Evolutionary conservation across 2,329 filamentous ascomycete genomes (phyloP).

Genomic region (Pestalotiopsis sp.): DNA sequence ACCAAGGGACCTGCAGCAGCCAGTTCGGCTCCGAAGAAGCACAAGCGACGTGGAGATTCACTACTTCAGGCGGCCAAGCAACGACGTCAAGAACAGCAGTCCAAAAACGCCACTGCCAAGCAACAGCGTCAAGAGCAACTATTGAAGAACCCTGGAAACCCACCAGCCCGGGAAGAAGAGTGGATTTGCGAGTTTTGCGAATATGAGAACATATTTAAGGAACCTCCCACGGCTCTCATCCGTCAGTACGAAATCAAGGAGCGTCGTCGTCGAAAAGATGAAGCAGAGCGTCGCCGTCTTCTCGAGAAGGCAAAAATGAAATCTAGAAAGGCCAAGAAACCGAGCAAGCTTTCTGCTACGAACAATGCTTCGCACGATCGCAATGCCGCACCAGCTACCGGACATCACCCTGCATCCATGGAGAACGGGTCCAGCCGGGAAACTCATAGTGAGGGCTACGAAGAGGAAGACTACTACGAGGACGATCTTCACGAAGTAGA

Average conservation of each 20-base stretch:
- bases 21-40: conserved; percentile 54
- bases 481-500: conserved; percentile 33
- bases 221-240: conserved; percentile 81
- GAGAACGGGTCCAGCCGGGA: conserved; percentile 21
- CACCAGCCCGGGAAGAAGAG: conserved; percentile 70
- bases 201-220: conserved; percentile 94
- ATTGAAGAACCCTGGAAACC: conserved; percentile 75
- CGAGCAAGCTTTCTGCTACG: conserved; percentile 66
- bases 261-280: conserved; percentile 77
- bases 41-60: conserved; percentile 70
- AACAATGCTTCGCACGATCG: conserved; percentile 32
- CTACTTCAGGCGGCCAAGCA: conserved; percentile 76
- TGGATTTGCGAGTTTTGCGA: conserved; percentile 99
- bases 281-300: conserved; percentile 82
- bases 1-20: conserved; percentile 18
- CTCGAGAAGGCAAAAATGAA: conserved; percentile 95
- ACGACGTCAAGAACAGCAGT: conserved; percentile 76
- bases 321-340: conserved; percentile 86
- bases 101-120: conserved; percentile 75
- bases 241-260: conserved; percentile 95
- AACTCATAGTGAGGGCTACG: conserved; percentile 37
- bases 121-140: conserved; percentile 78
- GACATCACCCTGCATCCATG: conserved; percentile 23
- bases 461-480: conserved; percentile 41
- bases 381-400: conserved; percentile 20